Evolutionary conservation across 306 rosid genomes (phyloP).

Genomic region (Quercus engelmannii): DNA sequence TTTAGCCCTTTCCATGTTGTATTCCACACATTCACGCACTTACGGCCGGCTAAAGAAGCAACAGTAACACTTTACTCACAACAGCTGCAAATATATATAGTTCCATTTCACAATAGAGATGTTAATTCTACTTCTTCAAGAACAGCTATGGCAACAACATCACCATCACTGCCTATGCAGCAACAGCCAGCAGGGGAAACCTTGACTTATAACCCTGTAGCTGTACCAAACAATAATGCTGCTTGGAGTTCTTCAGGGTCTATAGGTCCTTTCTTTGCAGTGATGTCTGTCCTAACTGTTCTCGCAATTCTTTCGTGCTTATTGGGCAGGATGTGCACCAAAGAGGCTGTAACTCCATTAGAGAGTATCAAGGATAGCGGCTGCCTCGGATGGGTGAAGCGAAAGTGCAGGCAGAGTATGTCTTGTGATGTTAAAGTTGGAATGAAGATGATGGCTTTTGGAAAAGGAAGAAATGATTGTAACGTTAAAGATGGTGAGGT

Average conservation of each 20-base stretch:
- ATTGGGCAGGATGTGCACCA: constrained; percentile 39
- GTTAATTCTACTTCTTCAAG: neutral
- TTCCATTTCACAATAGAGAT: neutral
- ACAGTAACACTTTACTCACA: neutral
- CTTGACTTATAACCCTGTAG: constrained; percentile 11
- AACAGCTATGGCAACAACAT: constrained; percentile 33
- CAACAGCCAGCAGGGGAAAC: constrained; percentile 24
- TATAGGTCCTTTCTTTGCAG: constrained; percentile 66
- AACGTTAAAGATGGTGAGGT: constrained; percentile 28
- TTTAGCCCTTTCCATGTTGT: constrained; percentile 50
- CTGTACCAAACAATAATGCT: constrained; percentile 15
- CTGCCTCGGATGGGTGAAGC: constrained; percentile 46
- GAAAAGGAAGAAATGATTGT: constrained; percentile 7
- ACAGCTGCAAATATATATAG: neutral
- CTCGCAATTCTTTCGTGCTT: constrained; percentile 58
- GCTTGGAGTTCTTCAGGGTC: constrained; percentile 58
- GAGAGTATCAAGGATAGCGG: constrained; percentile 33
- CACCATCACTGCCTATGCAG: constrained; percentile 33
- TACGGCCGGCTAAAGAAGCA: constrained; percentile 23
- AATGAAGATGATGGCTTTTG: constrained; percentile 35
- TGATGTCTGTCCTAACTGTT: constrained; percentile 48
- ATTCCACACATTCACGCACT: constrained; percentile 34
- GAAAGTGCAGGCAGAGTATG: constrained; percentile 19
- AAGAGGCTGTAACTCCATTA: constrained; percentile 34
- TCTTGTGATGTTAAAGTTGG: constrained; percentile 27